Conservation (phyloP, 306 rosid genomes). For the Citrullus amarus region DNA sequence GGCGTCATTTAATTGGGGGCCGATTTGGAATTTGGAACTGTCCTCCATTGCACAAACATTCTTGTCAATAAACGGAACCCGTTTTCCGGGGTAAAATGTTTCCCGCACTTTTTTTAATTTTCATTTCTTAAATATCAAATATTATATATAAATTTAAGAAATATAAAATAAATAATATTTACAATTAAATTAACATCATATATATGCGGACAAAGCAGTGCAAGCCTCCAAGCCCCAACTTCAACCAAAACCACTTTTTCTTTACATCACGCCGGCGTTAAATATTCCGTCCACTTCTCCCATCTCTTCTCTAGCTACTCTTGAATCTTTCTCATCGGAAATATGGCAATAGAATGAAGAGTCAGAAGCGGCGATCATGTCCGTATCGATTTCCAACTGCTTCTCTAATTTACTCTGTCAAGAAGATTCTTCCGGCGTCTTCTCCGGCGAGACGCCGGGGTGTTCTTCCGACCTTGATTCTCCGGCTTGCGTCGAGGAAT, state of each 20-base stretch:
- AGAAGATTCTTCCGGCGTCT: conserved; percentile 51
- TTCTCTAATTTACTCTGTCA: conserved; percentile 60
- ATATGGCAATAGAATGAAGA: conserved; percentile 51
- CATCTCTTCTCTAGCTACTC: conserved; percentile 12
- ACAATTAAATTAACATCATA: neutral
- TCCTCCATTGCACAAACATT: conserved; percentile 5
- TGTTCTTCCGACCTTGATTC: conserved; percentile 46
- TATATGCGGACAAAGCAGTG: neutral
- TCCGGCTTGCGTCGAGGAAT: conserved; percentile 35
- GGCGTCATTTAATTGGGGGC: neutral
- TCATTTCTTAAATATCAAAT: neutral
- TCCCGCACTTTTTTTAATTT: conserved; percentile 6
- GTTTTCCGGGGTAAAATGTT: conserved; percentile 5
- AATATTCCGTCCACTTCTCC: neutral
- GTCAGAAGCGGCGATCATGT: conserved; percentile 35
- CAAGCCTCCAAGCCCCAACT: conserved; percentile 19
- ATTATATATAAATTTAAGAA: neutral
- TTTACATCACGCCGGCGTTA: neutral
- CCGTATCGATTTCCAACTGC: conserved; percentile 57
- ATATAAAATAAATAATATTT: neutral
- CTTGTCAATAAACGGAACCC: conserved; percentile 11
- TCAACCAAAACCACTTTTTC: neutral
- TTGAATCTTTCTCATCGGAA: neutral
- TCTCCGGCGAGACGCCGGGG: conserved; percentile 58
- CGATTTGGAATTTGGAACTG: neutral